Evolutionary conservation across 345 rosid genomes (phyloP), one percentile per base, ranked within the genome.

Genomic region (Carallia pectinifolia): DNA sequence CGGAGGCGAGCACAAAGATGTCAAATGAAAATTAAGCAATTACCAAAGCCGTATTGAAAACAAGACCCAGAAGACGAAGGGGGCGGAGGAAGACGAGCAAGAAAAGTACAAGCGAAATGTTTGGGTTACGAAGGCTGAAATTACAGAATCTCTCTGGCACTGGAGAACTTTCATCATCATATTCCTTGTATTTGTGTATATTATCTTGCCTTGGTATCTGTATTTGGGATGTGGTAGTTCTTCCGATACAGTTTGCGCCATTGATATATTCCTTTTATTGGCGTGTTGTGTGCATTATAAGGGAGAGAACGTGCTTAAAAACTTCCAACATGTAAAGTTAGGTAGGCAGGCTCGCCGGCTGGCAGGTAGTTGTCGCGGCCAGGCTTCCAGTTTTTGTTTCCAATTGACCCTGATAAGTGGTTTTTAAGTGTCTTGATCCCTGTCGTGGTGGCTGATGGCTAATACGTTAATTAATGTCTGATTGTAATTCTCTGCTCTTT

Each of bases 1-100:
- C 61, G 3, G 48, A 67, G 65, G 39, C 66, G 67, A 56, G 67
- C 52, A 58, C 61, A 47, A 47, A 68, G 47, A 19, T 64, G 76
- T 76, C 62, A 67, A 62, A 31, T 39, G 61, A 59, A 56, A 56
- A 30, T 7, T 19, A 56, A 66, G 61, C 44, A 54, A 39, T 60
- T 61, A 8, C 31, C 40, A 55, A 17, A n/a, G 19, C 54, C 58
- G 6, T 69, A 54, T 60, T 2, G 50, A 44, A 67, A 52, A 56
- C 33, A 19, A 27, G 6, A 27, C 15, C 31, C 15, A 27, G 1
- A 65, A 37, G 9, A 58, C 53, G 38, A 39, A 39, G 9, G 31
- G 17, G 13, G 23, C 23, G 23, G 23, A 23, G 23, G 53, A n/a
- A 27, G 17, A 17, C 1, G 47, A 29, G 27, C n/a, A 18, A 55